Conservation (phyloP, 352 stramenopile species). For the Blastocystis sp. region DNA sequence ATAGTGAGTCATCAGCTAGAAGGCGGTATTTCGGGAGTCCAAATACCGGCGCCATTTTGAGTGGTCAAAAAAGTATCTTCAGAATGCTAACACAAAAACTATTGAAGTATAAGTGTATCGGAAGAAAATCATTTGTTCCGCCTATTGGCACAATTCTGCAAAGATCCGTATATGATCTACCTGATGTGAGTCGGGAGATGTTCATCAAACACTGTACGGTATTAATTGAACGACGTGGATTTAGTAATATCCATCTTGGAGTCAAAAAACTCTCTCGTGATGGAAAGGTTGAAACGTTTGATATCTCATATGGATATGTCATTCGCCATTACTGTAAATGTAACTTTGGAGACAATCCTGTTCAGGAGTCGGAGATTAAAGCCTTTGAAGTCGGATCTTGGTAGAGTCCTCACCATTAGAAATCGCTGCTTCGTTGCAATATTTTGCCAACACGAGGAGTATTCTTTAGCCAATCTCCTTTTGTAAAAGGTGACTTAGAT, state of each 20-base stretch:
- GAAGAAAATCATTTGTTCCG: neutral
- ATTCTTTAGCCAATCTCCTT: constrained; percentile 35
- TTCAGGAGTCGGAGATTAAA: neutral
- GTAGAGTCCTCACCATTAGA: neutral
- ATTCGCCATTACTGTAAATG: constrained; percentile 50
- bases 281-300: constrained; percentile 2
- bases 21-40: too few relatives aligned
- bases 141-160: neutral
- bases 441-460: constrained; percentile 37
- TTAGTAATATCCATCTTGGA: constrained; percentile 22
- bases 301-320: constrained; percentile 34
- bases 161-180: neutral
- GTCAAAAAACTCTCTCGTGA: neutral
- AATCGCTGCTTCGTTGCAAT: constrained; percentile 9
- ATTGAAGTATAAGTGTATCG: too few relatives aligned
- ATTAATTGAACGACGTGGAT: constrained; percentile 17
- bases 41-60: too few relatives aligned
- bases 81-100: too few relatives aligned
- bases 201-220: constrained; percentile 46
- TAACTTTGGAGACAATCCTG: neutral
- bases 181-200: neutral
- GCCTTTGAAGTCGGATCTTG: constrained; percentile 49
- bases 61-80: too few relatives aligned
- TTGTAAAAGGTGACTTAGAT: constrained; percentile 27
- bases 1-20: too few relatives aligned